Percentiles rank a stretch among this genome's conserved stretches.
Evolutionary conservation across 306 rosid species (phyloP).

Genomic region (Vigna hirtella): DNA sequence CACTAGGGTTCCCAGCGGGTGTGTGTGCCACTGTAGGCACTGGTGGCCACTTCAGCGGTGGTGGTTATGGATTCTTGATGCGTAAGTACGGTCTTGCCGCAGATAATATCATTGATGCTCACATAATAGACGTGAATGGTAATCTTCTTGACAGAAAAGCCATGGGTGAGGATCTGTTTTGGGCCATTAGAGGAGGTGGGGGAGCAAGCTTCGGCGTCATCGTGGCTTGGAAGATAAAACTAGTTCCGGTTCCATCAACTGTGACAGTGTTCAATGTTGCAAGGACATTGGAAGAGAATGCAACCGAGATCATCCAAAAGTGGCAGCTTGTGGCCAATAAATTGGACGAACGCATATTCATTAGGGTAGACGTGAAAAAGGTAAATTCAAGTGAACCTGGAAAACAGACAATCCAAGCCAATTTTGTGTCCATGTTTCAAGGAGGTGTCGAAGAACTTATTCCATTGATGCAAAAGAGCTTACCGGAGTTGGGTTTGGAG

Average conservation of each 20-base stretch:
- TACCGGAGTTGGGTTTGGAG: conserved; percentile 44
- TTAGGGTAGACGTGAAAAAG: conserved; percentile 5
- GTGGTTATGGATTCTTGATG: neutral
- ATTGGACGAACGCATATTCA: conserved; percentile 29
- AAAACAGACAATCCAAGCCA: conserved; percentile 2
- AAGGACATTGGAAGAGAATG: conserved; percentile 49
- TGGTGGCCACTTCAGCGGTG: conserved; percentile 58
- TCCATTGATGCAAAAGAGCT: too few relatives aligned
- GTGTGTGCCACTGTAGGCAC: neutral
- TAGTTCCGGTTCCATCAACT: conserved; percentile 61
- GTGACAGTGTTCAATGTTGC: conserved; percentile 57
- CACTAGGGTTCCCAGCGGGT: too few relatives aligned
- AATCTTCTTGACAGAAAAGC: too few relatives aligned
- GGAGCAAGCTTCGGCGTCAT: conserved; percentile 72
- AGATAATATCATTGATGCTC: neutral
- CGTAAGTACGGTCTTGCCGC: neutral
- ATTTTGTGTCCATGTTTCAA: conserved; percentile 41
- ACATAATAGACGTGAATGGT: too few relatives aligned
- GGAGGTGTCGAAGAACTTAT: conserved; percentile 41
- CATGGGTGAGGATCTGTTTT: too few relatives aligned
- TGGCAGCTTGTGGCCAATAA: too few relatives aligned
- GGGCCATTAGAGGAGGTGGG: conserved; percentile 42
- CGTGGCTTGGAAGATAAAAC: conserved; percentile 53
- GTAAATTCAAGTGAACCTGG: conserved; percentile 1
- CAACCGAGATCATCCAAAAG: conserved; percentile 37